These are phyloP conservation scores for Mucor sp. DNA, from an alignment of 371 early-diverging fungal genomes.

Conservation along the genomic window DNA sequence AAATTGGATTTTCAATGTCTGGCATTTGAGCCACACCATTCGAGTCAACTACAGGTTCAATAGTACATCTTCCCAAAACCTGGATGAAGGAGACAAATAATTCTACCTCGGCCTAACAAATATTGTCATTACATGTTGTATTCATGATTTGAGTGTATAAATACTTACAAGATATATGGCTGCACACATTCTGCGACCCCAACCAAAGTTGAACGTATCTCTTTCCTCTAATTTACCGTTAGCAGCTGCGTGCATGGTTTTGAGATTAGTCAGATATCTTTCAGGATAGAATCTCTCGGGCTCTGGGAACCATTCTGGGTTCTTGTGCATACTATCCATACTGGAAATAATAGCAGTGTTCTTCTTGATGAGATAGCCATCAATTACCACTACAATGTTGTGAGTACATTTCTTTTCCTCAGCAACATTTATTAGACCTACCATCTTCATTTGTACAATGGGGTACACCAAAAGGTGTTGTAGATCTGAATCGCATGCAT, in stretches of 20 bases:
- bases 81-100: conserved; percentile 4
- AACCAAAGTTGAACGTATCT: conserved; percentile 26
- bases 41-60: not conserved
- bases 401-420: not conserved
- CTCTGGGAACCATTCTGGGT: conserved; percentile 3
- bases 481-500: conserved; percentile 13
- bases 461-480: conserved; percentile 13
- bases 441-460: conserved; percentile 9
- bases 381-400: not conserved
- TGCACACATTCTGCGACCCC: conserved; percentile 25
- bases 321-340: conserved; percentile 21
- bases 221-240: conserved; percentile 20
- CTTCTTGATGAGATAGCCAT: conserved; percentile 11
- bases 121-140: not conserved
- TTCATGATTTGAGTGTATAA: not conserved
- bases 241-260: conserved; percentile 14
- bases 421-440: not conserved
- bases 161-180: conserved; percentile 16
- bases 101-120: conserved; percentile 8
- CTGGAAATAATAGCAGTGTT: conserved; percentile 3
- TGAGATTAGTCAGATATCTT: conserved; percentile 13
- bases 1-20: not conserved
- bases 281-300: conserved; percentile 22
- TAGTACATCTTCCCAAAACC: not conserved
- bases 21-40: conserved; percentile 1